Evolutionary conservation across 495 filamentous ascomycete genomes (phyloP), one percentile per base, ranked within the genome.

Genomic region (Aspergillus biplanus): DNA sequence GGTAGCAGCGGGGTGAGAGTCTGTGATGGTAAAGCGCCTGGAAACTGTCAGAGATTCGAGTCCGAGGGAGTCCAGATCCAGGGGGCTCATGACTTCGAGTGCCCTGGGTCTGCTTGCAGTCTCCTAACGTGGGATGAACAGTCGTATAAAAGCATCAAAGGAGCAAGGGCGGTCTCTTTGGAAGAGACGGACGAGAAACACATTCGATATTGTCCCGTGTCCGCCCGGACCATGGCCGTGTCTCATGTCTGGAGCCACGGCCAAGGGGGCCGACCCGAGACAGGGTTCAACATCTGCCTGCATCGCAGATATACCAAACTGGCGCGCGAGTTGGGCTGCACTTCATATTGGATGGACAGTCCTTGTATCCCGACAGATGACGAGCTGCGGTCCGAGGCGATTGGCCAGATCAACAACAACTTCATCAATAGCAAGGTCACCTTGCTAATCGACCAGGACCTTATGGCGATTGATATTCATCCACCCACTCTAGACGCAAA

Each of bases 201-300:
- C 44, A 33, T 59, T 35, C 56, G 56, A 16, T 59, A 59, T 27
- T 49, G 27, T 1, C 56, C 56, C 39, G 6, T 59, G 6, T 33
- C 56, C 2, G 1, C 21, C 4, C 32, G n/a, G 21, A 59, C 44
- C 13, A 50, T 59, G 57, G 57, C 57, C 4, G 32, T 59, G 13
- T 59, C 46, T 34, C 57, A 59, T 21, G 46, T 59, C 31, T 59
- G 57, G 57, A 52, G 46, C 46, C 57, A 59, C 33, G 57, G 57
- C 11, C 57, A 59, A 21, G 57, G 57, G 4, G 57, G 57, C 1
- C 57, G 57, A 5, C 57, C 57, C 0, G 57, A 59, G 33, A 59
- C 57, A 5, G 57, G 57, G 32, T 52, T 59, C 46, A 59, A 59
- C 35, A 52, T 50, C n/a, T 59, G 57, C 31, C 46, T 59, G 1